A percentile compares a stretch with the other conserved stretches of the same genome.
phyloP scores from a whole-genome alignment of 2,329 filamentous ascomycete genomes.

The Fusarium lateritium region DNA sequence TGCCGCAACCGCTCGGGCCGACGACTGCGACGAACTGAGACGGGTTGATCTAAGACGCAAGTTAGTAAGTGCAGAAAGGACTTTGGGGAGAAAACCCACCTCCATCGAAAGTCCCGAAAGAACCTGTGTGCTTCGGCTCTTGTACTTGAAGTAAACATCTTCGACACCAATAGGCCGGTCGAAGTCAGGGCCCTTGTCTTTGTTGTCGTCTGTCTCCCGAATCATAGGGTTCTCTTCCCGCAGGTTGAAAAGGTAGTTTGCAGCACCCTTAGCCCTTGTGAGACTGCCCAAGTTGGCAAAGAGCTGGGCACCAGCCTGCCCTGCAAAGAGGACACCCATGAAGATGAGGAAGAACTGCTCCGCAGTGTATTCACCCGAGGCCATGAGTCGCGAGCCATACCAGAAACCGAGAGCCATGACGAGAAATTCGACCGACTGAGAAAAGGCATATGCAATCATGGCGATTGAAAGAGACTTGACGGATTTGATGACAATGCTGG shows the following conservation, averaged over 20 bases:
- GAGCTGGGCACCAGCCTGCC: constrained; percentile 51
- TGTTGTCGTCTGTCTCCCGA: constrained; percentile 55
- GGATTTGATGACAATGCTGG: constrained; percentile 42
- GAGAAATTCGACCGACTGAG: constrained; percentile 51
- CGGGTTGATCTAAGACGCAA: constrained; percentile 6
- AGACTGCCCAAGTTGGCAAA: constrained; percentile 60
- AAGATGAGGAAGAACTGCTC: constrained; percentile 61
- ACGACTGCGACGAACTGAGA: constrained; percentile 67
- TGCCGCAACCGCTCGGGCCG: constrained; percentile 71
- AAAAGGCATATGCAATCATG: constrained; percentile 35
- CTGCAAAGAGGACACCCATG: constrained; percentile 57
- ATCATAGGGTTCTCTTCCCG: constrained; percentile 53
- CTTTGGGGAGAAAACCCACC: not conserved
- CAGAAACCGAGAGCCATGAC: constrained; percentile 56
- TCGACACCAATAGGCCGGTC: constrained; percentile 25
- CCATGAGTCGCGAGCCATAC: constrained; percentile 46
- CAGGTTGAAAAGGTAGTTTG: constrained; percentile 62
- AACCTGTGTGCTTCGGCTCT: constrained; percentile 16
- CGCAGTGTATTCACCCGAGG: constrained; percentile 55
- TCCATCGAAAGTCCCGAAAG: constrained; percentile 20
- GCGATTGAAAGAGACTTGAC: constrained; percentile 18
- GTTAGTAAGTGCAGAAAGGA: constrained; percentile 47
- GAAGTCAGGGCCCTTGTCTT: constrained; percentile 43
- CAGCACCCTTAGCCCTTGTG: constrained; percentile 60
- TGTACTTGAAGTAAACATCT: constrained; percentile 32